Percentiles rank a stretch among this genome's conserved stretches.
These are phyloP conservation scores for Mucor velutinosus DNA, from an alignment of 371 early-diverging fungal species.

Conservation along the genomic window DNA sequence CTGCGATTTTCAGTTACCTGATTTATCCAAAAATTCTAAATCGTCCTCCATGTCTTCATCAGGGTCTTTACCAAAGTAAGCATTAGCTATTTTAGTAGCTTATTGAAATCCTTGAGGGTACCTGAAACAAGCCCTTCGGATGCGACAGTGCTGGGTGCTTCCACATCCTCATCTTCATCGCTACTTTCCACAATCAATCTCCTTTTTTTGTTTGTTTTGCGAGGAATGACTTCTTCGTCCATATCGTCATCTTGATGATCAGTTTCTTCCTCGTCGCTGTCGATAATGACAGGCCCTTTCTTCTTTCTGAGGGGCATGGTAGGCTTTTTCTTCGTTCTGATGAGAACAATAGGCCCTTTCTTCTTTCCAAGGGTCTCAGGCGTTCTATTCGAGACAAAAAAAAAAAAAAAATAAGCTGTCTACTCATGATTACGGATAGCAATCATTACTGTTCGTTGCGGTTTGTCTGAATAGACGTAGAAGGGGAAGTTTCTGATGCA, in stretches of 20 bases:
- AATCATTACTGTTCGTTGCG: background rate
- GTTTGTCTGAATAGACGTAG: background rate
- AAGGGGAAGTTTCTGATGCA: background rate
- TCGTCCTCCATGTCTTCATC: background rate
- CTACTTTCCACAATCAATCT: background rate
- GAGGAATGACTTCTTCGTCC: background rate
- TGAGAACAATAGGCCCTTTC: background rate
- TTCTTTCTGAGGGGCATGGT: background rate
- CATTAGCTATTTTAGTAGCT: background rate
- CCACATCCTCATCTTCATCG: background rate
- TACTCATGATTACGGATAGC: background rate
- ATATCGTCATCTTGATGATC: background rate
- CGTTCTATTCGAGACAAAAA: background rate
- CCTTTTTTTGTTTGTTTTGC: background rate
- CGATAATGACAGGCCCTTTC: background rate
- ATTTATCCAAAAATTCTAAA: background rate
- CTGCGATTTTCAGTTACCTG: background rate
- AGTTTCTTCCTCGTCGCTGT: background rate
- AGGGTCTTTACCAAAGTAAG: background rate
- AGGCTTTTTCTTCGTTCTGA: background rate
- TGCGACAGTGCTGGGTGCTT: background rate
- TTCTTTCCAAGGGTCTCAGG: background rate
- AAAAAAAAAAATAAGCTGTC: background rate
- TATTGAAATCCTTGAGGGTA: background rate
- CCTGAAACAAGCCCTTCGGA: background rate